phyloP scores from a whole-genome alignment of 108 stramenopile species.

The Aurantiochytrium sp. region DNA sequence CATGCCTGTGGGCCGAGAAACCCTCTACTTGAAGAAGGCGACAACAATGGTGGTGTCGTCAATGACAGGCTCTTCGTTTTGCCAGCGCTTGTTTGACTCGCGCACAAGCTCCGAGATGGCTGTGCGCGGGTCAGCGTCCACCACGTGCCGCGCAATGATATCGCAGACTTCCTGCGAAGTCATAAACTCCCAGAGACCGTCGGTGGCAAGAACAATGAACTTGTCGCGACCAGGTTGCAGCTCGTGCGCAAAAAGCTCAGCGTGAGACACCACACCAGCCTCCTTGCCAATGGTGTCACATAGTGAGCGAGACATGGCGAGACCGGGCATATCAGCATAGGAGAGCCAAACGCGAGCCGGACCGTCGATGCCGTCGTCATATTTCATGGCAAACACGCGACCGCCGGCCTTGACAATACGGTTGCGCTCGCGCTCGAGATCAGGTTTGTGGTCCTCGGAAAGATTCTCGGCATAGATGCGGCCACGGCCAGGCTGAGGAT shows the following conservation, averaged over 20 bases:
- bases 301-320: constrained; percentile 94
- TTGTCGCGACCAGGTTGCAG: constrained; percentile 19
- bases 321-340: constrained; percentile 94
- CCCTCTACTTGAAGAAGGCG: constrained; percentile 61
- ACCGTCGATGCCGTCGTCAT: constrained; percentile 96
- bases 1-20: too few relatives aligned
- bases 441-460: constrained; percentile 95
- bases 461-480: constrained; percentile 57
- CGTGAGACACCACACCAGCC: constrained; percentile 89
- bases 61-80: constrained; percentile 93
- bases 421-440: constrained; percentile 85
- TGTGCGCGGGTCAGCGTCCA: constrained; percentile 67
- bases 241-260: constrained; percentile 74
- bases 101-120: constrained; percentile 80
- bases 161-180: constrained; percentile 82
- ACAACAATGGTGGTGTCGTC: constrained; percentile 97
- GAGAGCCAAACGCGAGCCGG: constrained; percentile 96
- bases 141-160: constrained; percentile 47
- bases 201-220: constrained; percentile 84
- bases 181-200: constrained; percentile 97
- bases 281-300: constrained; percentile 91
- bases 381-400: constrained; percentile 94
- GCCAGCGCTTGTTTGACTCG: constrained; percentile 87
- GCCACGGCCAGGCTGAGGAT: constrained; percentile 49
- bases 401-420: constrained; percentile 84